These are phyloP conservation scores for Boletus tomentosulus DNA, from an alignment of 768 basidiomycete genomes.

Conservation along the genomic window DNA sequence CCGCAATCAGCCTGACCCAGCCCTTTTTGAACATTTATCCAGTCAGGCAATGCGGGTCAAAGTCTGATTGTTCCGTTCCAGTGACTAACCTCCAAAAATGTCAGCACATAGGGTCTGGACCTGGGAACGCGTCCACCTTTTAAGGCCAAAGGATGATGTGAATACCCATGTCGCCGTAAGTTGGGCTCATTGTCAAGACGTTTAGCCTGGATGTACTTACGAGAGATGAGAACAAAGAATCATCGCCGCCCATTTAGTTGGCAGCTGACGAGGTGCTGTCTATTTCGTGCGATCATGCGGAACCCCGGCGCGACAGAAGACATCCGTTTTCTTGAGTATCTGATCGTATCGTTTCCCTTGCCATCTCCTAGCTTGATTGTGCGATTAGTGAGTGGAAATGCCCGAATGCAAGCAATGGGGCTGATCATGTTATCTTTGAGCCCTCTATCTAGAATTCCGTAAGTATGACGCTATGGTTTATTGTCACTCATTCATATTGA, in stretches of 20 bases:
- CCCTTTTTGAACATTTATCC: slow-evolving; percentile 3
- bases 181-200: slow-evolving; percentile 2
- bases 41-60: background rate
- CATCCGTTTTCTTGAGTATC: slow-evolving; percentile 1
- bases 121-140: slow-evolving; percentile 13
- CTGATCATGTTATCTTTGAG: background rate
- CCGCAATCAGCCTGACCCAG: slow-evolving; percentile 4
- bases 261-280: background rate
- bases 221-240: slow-evolving; percentile 12
- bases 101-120: background rate
- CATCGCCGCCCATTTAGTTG: slow-evolving; percentile 7
- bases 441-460: background rate
- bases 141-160: slow-evolving; percentile 1
- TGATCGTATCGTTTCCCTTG: slow-evolving; percentile 6
- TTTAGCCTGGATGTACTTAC: background rate
- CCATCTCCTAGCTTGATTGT: slow-evolving; percentile 1
- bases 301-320: background rate
- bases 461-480: slow-evolving; percentile 9
- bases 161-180: slow-evolving; percentile 13
- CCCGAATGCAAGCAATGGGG: background rate
- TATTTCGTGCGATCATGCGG: slow-evolving; percentile 9
- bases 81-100: background rate
- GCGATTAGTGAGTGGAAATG: slow-evolving; percentile 4
- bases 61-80: background rate
- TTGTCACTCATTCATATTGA: slow-evolving; percentile 10